Base-by-base conservation (phyloP, 1,139 yeast genomes). In the Pichia norvegensis region DNA sequence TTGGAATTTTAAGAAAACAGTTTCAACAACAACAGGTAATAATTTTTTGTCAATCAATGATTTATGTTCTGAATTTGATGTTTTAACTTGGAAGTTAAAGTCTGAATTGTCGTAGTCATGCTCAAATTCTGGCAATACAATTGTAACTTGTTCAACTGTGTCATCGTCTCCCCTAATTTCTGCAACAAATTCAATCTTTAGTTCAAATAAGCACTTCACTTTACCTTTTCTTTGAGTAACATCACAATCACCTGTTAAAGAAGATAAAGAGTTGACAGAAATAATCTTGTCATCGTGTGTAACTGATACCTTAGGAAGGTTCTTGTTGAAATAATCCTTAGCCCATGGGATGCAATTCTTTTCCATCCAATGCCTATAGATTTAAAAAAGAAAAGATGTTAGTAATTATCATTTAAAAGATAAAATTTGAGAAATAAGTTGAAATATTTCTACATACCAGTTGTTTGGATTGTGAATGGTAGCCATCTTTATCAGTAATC, bases 211-310 rank as follows among this genome's bases (percentile, higher is more conserved):
- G 58, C 92, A 83, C 58, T 79, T 75, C 16, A 81, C 86, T 63
- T 79, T 81, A 11, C 90, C 92, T 65, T 84, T 84, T 67, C 92
- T 75, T 63, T 84, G 92, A 25, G 86, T 79, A 14, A 84, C 90
- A 55, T 82, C 85, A 57, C 92, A 82, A 62, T 84, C 92, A 20
- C 94, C 94, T 14, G 73, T 62, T 16, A 82, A 69, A 3, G 76
- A 66, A 36, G 68, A 69, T 11, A 79, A 61, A 0, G 65, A 57
- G 6, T 67, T 62, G 38, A 80, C 64, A 10, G 60, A 55, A 45
- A 74, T 59, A 27, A 57, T 61, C 49, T 66, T 63, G 4, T 59
- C 64, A 11, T 68, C 74, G 6, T 46, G 44, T 2, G 48, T 33
- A 14, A 52, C 49, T 1, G 47, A 20, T 33, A 75, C 64, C 45